Conservation (phyloP, 805 yeast species). For the Blastobotrys terrestris region DNA sequence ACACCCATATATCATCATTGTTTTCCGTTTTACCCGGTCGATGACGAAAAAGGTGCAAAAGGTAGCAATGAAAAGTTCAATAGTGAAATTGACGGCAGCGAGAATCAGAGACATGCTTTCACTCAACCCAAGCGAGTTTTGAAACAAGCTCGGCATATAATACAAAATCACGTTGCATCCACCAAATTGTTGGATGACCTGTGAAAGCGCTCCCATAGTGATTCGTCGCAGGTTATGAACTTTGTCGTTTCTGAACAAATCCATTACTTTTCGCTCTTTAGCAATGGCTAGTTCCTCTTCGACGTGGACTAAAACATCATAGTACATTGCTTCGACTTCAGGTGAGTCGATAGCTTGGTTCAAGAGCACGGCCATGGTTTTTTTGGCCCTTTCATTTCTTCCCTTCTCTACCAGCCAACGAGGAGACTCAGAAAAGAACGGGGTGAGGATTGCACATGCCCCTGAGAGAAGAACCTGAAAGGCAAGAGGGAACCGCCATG, state of each 20-base stretch:
- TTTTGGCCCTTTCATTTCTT: slow-evolving; percentile 56
- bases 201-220: slow-evolving; percentile 54
- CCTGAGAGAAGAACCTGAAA: slow-evolving; percentile 56
- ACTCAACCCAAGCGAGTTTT: slow-evolving; percentile 1
- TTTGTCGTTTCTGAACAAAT: background rate
- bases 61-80: slow-evolving; percentile 2
- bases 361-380: slow-evolving; percentile 43
- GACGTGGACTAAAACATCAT: background rate
- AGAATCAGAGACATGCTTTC: background rate
- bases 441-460: slow-evolving; percentile 41
- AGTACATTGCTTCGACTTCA: slow-evolving; percentile 3
- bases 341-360: slow-evolving; percentile 26
- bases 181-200: slow-evolving; percentile 63
- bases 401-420: slow-evolving; percentile 70
- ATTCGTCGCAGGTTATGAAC: slow-evolving; percentile 37
- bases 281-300: background rate
- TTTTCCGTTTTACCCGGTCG: background rate
- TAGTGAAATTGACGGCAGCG: slow-evolving; percentile 7
- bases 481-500: slow-evolving; percentile 75
- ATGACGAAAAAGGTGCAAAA: background rate
- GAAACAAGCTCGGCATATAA: slow-evolving; percentile 30
- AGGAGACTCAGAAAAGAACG: slow-evolving; percentile 79
- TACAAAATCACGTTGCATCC: slow-evolving; percentile 69
- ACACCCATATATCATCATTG: slow-evolving; percentile 1
- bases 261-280: background rate